phyloP scores from a whole-genome alignment of 2,329 filamentous ascomycete species.

The Trichoderma koningiopsis region DNA sequence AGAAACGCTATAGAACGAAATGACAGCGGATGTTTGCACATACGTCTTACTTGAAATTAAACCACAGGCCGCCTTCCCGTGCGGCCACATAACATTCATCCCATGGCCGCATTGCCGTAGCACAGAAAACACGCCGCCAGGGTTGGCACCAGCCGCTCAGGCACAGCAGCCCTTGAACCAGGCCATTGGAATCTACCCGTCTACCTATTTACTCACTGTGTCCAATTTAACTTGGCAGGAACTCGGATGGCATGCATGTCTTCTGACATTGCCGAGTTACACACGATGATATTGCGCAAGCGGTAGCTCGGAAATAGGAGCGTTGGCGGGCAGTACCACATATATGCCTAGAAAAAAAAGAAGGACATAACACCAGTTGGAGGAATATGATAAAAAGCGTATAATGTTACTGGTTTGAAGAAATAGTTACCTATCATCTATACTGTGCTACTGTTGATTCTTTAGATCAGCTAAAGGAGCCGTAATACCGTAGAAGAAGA shows the following conservation, averaged over 20 bases:
- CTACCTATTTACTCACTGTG: neutral
- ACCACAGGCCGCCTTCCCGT: neutral
- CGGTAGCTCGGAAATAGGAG: neutral
- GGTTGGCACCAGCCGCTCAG: neutral
- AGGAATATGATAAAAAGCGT: neutral
- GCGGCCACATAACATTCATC: neutral
- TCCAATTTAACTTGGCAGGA: neutral
- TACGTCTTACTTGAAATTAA: neutral
- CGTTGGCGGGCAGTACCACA: neutral
- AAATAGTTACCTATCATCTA: too few species aligned
- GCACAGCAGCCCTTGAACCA: neutral
- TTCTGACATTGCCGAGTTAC: neutral
- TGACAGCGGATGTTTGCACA: constrained; percentile 11
- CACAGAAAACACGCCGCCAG: neutral
- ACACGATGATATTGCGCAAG: constrained; percentile 7
- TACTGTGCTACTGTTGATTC: too few species aligned
- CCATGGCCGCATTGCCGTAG: neutral
- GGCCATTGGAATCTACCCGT: neutral
- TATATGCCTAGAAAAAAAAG: neutral
- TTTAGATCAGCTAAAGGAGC: too few species aligned
- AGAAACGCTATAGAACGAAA: neutral
- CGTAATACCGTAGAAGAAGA: too few species aligned
- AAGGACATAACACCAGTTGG: neutral
- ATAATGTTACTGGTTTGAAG: neutral
- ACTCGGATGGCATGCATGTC: neutral